These are phyloP conservation scores for Crepidotus variabilis DNA, from an alignment of 768 basidiomycete species.

Conservation along the genomic window DNA sequence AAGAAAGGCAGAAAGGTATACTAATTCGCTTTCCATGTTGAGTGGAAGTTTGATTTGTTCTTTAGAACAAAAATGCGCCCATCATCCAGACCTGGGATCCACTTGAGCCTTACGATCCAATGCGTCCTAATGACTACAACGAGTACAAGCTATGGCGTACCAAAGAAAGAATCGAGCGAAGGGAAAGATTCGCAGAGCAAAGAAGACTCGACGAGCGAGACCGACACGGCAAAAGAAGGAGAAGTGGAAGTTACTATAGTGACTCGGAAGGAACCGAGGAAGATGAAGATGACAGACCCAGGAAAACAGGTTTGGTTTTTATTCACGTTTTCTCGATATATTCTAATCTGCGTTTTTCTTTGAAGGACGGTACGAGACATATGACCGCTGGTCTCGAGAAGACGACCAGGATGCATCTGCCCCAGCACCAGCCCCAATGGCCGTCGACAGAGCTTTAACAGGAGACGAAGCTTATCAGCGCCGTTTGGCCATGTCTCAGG, in stretches of 20 bases:
- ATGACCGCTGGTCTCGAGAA: slow-evolving; percentile 49
- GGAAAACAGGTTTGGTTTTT: slow-evolving; percentile 56
- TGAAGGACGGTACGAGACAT: slow-evolving; percentile 45
- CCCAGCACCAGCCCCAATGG: slow-evolving; percentile 26
- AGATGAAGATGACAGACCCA: slow-evolving; percentile 64
- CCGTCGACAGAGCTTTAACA: slow-evolving; percentile 44
- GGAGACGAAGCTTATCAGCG: slow-evolving; percentile 83
- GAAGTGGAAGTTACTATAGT: slow-evolving; percentile 53
- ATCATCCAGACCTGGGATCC: slow-evolving; percentile 70
- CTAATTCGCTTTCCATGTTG: not conserved
- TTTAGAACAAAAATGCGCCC: slow-evolving; percentile 58
- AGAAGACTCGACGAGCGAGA: slow-evolving; percentile 44
- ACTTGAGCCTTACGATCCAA: slow-evolving; percentile 72
- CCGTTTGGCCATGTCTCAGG: slow-evolving; percentile 64
- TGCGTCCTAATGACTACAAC: slow-evolving; percentile 84
- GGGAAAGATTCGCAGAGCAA: slow-evolving; percentile 63
- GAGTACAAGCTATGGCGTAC: slow-evolving; percentile 83
- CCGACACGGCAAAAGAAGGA: slow-evolving; percentile 44
- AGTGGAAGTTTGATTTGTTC: slow-evolving; percentile 3
- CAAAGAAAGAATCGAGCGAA: slow-evolving; percentile 68
- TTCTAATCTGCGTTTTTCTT: slow-evolving; percentile 6
- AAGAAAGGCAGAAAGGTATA: slow-evolving; percentile 54
- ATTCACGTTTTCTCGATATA: not conserved
- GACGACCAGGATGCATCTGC: slow-evolving; percentile 28
- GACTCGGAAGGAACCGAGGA: slow-evolving; percentile 62